Evolutionary conservation across 768 basidiomycete species (phyloP), one percentile per base, ranked within the genome.

Genomic region (Pleurotus tuber-regium): DNA sequence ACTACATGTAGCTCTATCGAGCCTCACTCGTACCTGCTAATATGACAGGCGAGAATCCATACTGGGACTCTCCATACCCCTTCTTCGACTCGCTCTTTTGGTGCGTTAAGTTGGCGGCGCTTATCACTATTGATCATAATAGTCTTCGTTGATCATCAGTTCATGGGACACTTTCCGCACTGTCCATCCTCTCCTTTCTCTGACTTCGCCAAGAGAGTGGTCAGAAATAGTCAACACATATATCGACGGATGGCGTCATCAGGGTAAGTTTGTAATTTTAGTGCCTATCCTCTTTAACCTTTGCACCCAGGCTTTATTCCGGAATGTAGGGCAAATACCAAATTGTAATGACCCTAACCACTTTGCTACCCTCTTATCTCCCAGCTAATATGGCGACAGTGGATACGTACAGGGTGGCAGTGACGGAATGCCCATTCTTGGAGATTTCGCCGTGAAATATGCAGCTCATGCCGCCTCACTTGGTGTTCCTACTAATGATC

Each of bases 161-260:
- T 78, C 77, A 4, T 80, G 78, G 78, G 77, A 80, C 54, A 75
- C 74, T 0, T 78, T 78, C 70, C 71, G 78, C 39, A 78, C 77
- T 4, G 75, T 78, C 0, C 78, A 80, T 47, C 77, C 78, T 9
- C 63, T 77, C 5, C 68, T 77, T 12, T 78, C 78, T 3, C 55
- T 78, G 26, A 66, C 68, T 6, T 70, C 72, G 1, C 78, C 78
- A 11, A 50, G 51, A 18, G 76, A 76, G 59, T 78, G 77, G 76
- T 60, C 70, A 1, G 70, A 74, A 50, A 77, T 78, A 19, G 68
- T 78, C 10, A 77, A 67, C 35, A 68, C 76, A 0, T 78, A 78
- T 55, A 60, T 80, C 12, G 78, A 80, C 57, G 78, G 77, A 14
- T 78, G 77, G 76, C 63, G 76, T 29, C 57, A 76, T 48, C 74